Conservation (phyloP, 352 stramenopile genomes). For the Phytophthora constricta region DNA sequence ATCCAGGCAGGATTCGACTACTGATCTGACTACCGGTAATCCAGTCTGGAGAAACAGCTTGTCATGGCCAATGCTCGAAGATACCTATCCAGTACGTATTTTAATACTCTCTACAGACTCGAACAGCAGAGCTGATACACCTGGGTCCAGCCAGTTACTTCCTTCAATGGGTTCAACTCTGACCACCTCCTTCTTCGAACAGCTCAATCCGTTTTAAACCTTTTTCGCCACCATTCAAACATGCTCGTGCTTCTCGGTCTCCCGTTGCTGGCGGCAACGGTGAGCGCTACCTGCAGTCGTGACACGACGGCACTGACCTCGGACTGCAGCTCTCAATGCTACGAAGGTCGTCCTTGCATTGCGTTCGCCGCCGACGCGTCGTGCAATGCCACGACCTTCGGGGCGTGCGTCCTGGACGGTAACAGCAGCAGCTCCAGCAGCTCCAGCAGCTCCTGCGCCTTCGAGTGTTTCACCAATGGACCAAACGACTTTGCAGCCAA, state of each 20-base stretch:
- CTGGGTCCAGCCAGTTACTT: no score
- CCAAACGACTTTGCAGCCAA: conserved; percentile 48
- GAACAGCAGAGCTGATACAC: no score
- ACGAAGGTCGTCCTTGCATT: conserved; percentile 59
- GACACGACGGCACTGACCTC: conserved; percentile 57
- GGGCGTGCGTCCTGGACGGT: conserved; percentile 29
- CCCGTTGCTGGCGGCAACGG: background rate
- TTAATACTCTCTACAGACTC: no score
- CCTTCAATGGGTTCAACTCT: no score
- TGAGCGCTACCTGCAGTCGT: conserved; percentile 40
- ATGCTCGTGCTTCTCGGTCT: conserved; percentile 1
- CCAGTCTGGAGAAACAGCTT: no score
- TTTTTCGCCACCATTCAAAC: no score
- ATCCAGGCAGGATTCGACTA: no score
- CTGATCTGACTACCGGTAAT: no score
- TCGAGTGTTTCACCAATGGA: conserved; percentile 65
- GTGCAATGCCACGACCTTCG: conserved; percentile 31
- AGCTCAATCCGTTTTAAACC: background rate
- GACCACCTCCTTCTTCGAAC: background rate
- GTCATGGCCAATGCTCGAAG: no score
- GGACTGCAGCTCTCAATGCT: conserved; percentile 58
- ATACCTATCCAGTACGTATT: no score
- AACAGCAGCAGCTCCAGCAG: conserved; percentile 25
- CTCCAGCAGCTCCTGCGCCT: conserved; percentile 42
- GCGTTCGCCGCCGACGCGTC: conserved; percentile 41